A percentile compares a stretch with the other conserved stretches of the same genome.
Conservation (phyloP, 768 basidiomycete genomes). For the Strobilomyces dryophilus region DNA sequence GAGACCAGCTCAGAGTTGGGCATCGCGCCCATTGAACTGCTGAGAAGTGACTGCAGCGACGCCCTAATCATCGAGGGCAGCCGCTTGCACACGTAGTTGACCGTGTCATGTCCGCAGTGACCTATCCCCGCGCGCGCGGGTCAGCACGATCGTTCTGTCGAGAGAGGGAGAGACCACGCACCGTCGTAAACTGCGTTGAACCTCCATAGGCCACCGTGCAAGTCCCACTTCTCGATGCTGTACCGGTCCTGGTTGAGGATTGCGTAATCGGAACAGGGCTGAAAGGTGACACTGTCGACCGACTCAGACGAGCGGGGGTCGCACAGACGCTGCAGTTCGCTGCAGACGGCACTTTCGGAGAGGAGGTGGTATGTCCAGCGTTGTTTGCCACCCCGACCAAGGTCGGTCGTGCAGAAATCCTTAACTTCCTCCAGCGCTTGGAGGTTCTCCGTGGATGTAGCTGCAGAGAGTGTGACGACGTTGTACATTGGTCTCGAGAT, state of each 20-base stretch:
- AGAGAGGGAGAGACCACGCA: constrained; percentile 11
- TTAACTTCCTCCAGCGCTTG: constrained; percentile 51
- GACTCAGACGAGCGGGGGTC: constrained; percentile 30
- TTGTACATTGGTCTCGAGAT: constrained; percentile 23
- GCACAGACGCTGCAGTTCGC: constrained; percentile 38
- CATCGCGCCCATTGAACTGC: constrained; percentile 16
- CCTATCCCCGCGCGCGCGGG: constrained; percentile 27
- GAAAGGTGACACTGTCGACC: constrained; percentile 41
- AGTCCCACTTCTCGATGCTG: constrained; percentile 37
- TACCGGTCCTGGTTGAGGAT: constrained; percentile 40
- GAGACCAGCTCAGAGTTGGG: constrained; percentile 35
- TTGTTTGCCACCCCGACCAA: constrained; percentile 47
- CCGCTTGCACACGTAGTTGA: constrained; percentile 38
- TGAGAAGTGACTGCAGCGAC: constrained; percentile 35
- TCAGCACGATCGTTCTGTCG: constrained; percentile 24
- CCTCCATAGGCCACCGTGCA: constrained; percentile 39
- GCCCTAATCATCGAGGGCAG: constrained; percentile 40
- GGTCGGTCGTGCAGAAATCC: constrained; percentile 49
- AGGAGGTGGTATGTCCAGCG: constrained; percentile 54
- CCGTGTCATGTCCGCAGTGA: constrained; percentile 46
- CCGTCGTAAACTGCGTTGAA: constrained; percentile 48
- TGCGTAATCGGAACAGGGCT: constrained; percentile 37
- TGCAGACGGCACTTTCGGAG: constrained; percentile 35
- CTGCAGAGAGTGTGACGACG: constrained; percentile 42
- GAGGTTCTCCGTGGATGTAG: constrained; percentile 44